Percentiles rank a stretch among this genome's conserved stretches.
These are phyloP conservation scores for Amanita brunnescens DNA, from an alignment of 768 basidiomycete species.

Conservation along the genomic window DNA sequence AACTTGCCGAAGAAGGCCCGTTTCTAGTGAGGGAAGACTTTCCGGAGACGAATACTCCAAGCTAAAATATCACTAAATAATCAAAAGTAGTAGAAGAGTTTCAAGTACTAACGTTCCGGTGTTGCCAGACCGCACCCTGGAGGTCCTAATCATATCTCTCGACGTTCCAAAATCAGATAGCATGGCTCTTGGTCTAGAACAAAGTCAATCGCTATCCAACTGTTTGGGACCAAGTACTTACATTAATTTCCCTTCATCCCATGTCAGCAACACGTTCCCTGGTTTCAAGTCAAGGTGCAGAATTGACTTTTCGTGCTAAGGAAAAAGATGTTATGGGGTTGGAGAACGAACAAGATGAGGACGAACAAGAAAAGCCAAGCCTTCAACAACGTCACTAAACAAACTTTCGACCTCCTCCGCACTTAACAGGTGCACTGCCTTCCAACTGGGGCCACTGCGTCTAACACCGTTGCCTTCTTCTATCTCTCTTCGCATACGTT, in stretches of 20 bases:
- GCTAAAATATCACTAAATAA: conserved; percentile 23
- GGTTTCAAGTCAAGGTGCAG: conserved; percentile 92
- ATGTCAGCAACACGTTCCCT: conserved; percentile 86
- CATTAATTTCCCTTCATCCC: conserved; percentile 83
- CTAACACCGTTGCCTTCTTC: conserved; percentile 21
- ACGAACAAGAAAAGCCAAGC: conserved; percentile 76
- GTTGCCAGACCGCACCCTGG: conserved; percentile 73
- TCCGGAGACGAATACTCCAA: conserved; percentile 89
- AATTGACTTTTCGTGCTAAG: conserved; percentile 74
- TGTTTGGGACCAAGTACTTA: conserved; percentile 23
- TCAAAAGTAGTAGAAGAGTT: background rate
- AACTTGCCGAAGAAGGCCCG: conserved; percentile 58
- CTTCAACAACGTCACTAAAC: conserved; percentile 81
- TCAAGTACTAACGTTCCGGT: conserved; percentile 78
- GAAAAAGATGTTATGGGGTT: background rate
- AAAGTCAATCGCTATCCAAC: background rate
- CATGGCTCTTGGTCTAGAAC: conserved; percentile 79
- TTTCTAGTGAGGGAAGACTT: conserved; percentile 60
- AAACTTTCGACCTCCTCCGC: conserved; percentile 76
- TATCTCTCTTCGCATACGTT: conserved; percentile 48
- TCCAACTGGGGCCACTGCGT: conserved; percentile 37
- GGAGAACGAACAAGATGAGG: conserved; percentile 1
- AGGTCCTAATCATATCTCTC: conserved; percentile 75
- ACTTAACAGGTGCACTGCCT: conserved; percentile 76
- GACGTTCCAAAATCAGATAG: conserved; percentile 94